A percentile compares a stretch with the other conserved stretches of the same genome.
Conservation (phyloP, 1,284 basidiomycete genomes). For the Exsudoporus floridanus region DNA sequence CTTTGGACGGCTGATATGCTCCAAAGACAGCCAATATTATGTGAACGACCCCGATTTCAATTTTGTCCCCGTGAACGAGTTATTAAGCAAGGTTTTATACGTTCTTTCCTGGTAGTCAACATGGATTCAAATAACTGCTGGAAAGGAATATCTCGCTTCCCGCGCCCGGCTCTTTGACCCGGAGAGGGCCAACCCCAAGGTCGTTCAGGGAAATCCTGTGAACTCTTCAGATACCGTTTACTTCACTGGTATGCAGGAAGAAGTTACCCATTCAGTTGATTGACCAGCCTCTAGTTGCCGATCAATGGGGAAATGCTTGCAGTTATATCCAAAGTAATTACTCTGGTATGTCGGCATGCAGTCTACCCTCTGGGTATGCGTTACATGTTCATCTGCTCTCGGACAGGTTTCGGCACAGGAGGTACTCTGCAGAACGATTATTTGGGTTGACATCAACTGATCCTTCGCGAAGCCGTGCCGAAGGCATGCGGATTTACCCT, state of each 20-base stretch:
- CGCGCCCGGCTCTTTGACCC: constrained; percentile 84
- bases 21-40: constrained; percentile 79
- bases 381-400: background rate
- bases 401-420: constrained; percentile 72
- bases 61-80: constrained; percentile 72
- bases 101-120: constrained; percentile 33
- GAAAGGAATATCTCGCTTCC: constrained; percentile 74
- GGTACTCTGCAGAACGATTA: constrained; percentile 41
- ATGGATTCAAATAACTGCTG: constrained; percentile 7
- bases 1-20: constrained; percentile 7
- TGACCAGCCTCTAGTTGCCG: constrained; percentile 54
- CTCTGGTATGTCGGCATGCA: constrained; percentile 50
- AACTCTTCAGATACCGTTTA: constrained; percentile 92
- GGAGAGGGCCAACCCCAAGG: constrained; percentile 57
- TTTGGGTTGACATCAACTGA: constrained; percentile 7
- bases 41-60: constrained; percentile 83
- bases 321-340: constrained; percentile 96
- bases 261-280: background rate
- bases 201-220: constrained; percentile 76
- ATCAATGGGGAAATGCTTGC: constrained; percentile 91
- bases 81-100: constrained; percentile 75
- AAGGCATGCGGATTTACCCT: constrained; percentile 94
- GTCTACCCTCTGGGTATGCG: background rate
- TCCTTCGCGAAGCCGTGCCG: constrained; percentile 64
- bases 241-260: constrained; percentile 62